Evolutionary conservation across 208 protist species (phyloP).

Genomic region (Trypanosoma rangeli): DNA sequence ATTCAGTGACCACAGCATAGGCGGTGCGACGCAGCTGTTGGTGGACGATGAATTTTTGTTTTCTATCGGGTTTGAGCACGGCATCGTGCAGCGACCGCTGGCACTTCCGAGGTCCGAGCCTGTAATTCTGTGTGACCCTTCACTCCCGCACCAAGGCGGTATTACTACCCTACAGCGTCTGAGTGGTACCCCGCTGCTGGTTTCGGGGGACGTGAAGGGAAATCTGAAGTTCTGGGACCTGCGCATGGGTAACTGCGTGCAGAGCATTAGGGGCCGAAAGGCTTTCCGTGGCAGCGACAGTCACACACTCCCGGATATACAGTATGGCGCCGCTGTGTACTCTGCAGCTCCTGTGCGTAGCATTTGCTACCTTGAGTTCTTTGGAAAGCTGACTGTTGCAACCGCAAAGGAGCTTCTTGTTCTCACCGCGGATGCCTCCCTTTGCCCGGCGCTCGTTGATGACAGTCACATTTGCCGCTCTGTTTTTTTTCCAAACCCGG

Average conservation of each 20-base stretch:
- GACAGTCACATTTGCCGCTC: slow-evolving; percentile 46
- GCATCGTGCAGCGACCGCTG: slow-evolving; percentile 48
- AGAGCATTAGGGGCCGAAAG: slow-evolving; percentile 25
- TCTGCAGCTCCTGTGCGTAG: slow-evolving; percentile 17
- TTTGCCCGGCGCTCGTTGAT: slow-evolving; percentile 42
- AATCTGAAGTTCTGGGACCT: slow-evolving; percentile 66
- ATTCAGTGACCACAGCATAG: slow-evolving; percentile 52
- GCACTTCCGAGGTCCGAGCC: slow-evolving; percentile 26
- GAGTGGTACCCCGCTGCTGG: slow-evolving; percentile 32
- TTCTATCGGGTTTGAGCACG: slow-evolving; percentile 42
- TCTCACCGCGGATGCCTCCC: slow-evolving; percentile 26
- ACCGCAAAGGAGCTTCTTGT: slow-evolving; percentile 32
- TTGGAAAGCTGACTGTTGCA: slow-evolving; percentile 30
- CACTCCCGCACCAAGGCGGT: slow-evolving; percentile 41
- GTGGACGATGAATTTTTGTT: slow-evolving; percentile 47
- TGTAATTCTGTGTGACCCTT: slow-evolving; percentile 39
- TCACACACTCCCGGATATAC: too few relatives aligned
- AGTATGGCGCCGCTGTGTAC: too few relatives aligned
- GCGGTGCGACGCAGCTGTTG: slow-evolving; percentile 34
- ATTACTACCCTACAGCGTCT: slow-evolving; percentile 34
- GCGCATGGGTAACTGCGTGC: slow-evolving; percentile 41
- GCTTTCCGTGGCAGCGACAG: not conserved
- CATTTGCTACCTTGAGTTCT: slow-evolving; percentile 32
- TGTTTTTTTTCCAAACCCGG: slow-evolving; percentile 39
- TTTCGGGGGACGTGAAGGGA: slow-evolving; percentile 47